Evolutionary conservation across 331 rosid genomes (phyloP).

Genomic region (Quercus lobata): DNA sequence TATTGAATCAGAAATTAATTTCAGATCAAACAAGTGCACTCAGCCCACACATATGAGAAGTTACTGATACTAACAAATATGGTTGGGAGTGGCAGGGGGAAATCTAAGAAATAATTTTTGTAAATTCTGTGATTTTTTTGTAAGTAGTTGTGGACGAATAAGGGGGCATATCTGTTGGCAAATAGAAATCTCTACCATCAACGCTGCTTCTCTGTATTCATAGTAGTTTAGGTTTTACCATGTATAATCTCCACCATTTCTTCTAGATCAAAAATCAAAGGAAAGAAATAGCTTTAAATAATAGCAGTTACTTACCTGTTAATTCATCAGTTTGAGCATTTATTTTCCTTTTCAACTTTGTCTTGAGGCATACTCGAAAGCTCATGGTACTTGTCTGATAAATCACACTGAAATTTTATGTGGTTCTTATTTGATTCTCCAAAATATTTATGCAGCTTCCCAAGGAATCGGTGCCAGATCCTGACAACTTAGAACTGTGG

Average conservation of each 20-base stretch:
- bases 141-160: not conserved
- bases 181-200: not conserved
- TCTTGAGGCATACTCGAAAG: not conserved
- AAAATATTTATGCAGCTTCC: constrained; percentile 58
- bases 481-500: constrained; percentile 82
- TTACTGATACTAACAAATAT: not conserved
- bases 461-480: constrained; percentile 59
- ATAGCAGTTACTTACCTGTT: not conserved
- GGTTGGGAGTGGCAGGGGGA: not conserved
- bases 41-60: not conserved
- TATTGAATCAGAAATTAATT: constrained; percentile 5
- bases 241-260: not conserved
- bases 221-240: not conserved
- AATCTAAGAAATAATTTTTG: not conserved
- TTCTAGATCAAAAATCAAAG: not conserved
- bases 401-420: no score
- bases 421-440: not conserved
- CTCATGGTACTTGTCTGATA: no score
- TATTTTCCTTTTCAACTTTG: not conserved
- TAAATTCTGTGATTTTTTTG: not conserved
- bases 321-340: not conserved
- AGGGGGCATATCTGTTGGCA: not conserved
- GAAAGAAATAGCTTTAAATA: not conserved
- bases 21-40: not conserved
- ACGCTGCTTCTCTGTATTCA: constrained; percentile 8